Evolutionary conservation across 441 rosid species (phyloP).

Genomic region (Populus hybrid): DNA sequence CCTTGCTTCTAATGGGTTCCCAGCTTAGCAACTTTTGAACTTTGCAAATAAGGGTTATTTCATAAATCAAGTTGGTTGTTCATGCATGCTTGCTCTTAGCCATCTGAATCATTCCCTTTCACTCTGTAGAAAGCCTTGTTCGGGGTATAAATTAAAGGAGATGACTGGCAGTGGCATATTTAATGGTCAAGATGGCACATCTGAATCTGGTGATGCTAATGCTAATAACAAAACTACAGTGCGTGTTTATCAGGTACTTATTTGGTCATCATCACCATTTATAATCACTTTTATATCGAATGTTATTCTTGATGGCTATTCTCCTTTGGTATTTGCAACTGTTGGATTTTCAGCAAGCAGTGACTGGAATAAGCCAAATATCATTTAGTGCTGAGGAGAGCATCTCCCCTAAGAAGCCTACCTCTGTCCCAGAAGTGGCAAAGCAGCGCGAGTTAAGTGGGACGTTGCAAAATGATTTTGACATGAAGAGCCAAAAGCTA

Average conservation of each 20-base stretch:
- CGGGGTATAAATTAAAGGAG: conserved; percentile 91
- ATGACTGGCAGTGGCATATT: conserved; percentile 95
- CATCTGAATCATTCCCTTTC: conserved; percentile 6
- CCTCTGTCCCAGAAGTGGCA: conserved; percentile 68
- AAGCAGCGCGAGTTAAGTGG: conserved; percentile 98
- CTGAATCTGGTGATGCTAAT: conserved; percentile 51
- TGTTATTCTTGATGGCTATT: not conserved
- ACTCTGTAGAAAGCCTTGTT: conserved; percentile 81
- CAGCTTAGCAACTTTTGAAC: not conserved
- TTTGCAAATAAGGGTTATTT: not conserved
- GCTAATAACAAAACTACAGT: conserved; percentile 55
- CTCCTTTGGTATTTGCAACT: not conserved
- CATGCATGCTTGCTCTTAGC: not conserved
- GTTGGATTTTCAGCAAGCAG: conserved; percentile 52
- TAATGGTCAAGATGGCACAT: conserved; percentile 46
- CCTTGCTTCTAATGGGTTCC: not conserved
- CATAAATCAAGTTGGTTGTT: not conserved
- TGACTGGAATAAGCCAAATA: conserved; percentile 87
- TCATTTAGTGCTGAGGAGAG: conserved; percentile 77
- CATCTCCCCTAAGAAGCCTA: conserved; percentile 68
- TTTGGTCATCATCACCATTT: not conserved
- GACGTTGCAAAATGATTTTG: conserved; percentile 60
- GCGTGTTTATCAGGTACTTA: conserved; percentile 76
- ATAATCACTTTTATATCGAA: not conserved
- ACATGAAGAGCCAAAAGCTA: conserved; percentile 65